Base-by-base conservation (phyloP, 768 basidiomycete species). In the Cubamyces sp. region DNA sequence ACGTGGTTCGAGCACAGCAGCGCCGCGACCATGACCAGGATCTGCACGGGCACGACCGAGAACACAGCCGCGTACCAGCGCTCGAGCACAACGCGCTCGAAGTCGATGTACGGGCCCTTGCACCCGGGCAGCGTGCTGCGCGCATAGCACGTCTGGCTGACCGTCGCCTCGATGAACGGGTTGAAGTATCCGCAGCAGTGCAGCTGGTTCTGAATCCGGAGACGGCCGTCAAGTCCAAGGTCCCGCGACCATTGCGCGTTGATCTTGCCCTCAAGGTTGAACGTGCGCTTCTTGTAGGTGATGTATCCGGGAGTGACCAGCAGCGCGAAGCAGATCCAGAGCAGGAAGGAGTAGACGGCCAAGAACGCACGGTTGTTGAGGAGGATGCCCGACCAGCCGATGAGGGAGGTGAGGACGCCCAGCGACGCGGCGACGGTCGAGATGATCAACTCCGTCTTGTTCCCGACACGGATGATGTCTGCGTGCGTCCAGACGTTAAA, bases 331-430 rank as follows among this genome's bases (percentile, higher is more conserved):
- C 82, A 84, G 69, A 88, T 76, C 91, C 91, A 94, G 48, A 89
- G 82, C 42, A 88, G 73, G 74, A 91, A 74, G 21, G 80, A 81
- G 77, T 91, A 92, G 54, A 87, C 73, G 41, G 90, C 90, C 64
- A 92, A 83, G 81, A 94, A 92, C 42, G 84, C 77, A 61, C 91
- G 90, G 72, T 91, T 91, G 80, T 94, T 94, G 69, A 92, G 84
- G 26, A 94, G 77, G 71, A 92, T 85, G 30, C 91, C 91, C 23
- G 90, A 81, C 83, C 87, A 91, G 51, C 91, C 91, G 69, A 92
- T 75, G 57, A 90, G 68, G 19, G 89, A 83, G 34, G 89, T 90
- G 66, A 90, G 71, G 37, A 89, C 70, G 55, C 83, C 86, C 8
- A 86, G 63, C 12, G 77, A 69, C 1, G 87, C 84, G 2, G 87